Conservation (phyloP, 169 alveolate species). For the Sarcocystis neurona region DNA sequence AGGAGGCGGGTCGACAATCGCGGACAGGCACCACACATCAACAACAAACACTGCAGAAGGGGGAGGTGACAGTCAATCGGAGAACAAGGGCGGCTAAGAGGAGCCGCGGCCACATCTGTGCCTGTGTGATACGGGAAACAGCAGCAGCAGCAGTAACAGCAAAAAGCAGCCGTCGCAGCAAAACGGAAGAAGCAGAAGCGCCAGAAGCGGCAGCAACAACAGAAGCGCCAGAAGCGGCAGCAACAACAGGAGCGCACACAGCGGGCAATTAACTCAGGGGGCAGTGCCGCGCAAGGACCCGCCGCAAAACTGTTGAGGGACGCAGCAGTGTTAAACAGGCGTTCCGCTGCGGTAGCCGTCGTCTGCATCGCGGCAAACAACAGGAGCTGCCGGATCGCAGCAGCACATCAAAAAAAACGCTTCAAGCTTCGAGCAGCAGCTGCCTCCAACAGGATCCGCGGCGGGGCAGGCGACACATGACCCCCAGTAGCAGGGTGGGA, state of each 20-base stretch:
- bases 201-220: conserved; percentile 13
- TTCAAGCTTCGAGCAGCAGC: too few relatives aligned
- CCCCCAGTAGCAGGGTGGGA: too few relatives aligned
- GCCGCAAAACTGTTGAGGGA: too few relatives aligned
- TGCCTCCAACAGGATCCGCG: too few relatives aligned
- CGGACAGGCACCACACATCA: neutral
- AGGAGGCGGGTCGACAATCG: neutral
- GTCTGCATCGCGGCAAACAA: too few relatives aligned
- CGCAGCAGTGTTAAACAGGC: too few relatives aligned
- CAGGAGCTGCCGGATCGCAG: too few relatives aligned
- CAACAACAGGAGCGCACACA: neutral
- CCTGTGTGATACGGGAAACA: neutral
- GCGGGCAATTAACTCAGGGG: neutral
- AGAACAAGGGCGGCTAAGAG: neutral
- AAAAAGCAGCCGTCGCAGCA: neutral
- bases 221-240: conserved; percentile 19
- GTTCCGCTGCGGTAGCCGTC: too few relatives aligned
- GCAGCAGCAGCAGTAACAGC: conserved; percentile 37
- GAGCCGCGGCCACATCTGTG: neutral
- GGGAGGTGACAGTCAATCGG: neutral
- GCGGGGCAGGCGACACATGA: too few relatives aligned
- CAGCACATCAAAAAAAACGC: too few relatives aligned
- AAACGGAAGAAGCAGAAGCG: neutral
- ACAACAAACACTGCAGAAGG: neutral
- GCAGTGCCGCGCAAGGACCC: neutral